These are phyloP conservation scores for Colletotrichum sp. DNA, from an alignment of 2,329 filamentous ascomycete genomes.

Conservation along the genomic window DNA sequence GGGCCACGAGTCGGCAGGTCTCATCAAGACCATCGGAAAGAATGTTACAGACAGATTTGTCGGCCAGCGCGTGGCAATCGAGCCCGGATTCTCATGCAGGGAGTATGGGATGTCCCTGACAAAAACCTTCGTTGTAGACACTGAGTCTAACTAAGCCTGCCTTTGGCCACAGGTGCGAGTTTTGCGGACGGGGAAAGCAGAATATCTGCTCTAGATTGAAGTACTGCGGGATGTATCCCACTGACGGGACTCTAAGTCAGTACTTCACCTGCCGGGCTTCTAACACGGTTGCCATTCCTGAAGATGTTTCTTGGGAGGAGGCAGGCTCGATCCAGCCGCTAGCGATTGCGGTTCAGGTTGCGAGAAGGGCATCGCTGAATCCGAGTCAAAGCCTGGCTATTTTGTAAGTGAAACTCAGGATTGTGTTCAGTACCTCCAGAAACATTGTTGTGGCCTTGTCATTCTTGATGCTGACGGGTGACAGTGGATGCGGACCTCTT, in stretches of 20 bases:
- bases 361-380: background rate
- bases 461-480: rapidly evolving
- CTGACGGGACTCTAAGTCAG: background rate
- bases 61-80: background rate
- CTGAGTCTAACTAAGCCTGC: background rate
- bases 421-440: rapidly evolving
- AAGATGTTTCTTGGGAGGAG: background rate
- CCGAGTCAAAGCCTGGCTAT: background rate
- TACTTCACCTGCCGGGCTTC: background rate
- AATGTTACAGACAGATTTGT: background rate
- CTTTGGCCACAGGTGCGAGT: background rate
- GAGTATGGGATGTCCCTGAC: background rate
- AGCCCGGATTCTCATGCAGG: background rate
- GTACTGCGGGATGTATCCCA: background rate
- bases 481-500: background rate
- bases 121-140: rapidly evolving
- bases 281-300: background rate
- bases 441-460: rapidly evolving
- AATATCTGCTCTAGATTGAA: background rate
- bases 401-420: rapidly evolving
- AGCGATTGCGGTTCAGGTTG: background rate
- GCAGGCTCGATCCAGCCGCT: background rate
- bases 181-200: background rate
- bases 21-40: background rate
- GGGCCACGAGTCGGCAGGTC: background rate